Evolutionary conservation across 148 eudicot genomes (phyloP).

Genomic region (Cornus florida): DNA sequence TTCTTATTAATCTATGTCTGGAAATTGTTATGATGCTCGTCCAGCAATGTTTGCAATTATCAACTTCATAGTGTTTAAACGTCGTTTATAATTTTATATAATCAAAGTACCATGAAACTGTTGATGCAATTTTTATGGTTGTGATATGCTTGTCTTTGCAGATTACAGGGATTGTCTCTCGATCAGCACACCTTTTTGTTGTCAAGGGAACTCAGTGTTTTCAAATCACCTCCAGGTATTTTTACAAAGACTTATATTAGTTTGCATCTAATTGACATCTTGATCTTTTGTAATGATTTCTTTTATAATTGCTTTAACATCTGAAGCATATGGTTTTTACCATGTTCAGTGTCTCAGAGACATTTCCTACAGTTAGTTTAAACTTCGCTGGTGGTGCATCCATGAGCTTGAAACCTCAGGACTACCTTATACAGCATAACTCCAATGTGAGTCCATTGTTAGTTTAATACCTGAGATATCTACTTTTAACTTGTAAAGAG

Average conservation of each 20-base stretch:
- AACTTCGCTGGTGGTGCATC: slow-evolving; percentile 69
- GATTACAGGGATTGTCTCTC: slow-evolving; percentile 54
- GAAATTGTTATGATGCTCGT: too few species aligned
- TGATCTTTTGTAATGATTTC: background rate
- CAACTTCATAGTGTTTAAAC: background rate
- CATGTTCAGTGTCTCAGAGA: slow-evolving; percentile 45
- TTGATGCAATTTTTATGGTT: background rate
- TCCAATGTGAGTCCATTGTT: slow-evolving; percentile 47
- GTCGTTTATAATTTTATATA: too few species aligned
- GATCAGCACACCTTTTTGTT: slow-evolving; percentile 44
- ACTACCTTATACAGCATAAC: slow-evolving; percentile 64
- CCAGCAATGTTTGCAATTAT: too few species aligned
- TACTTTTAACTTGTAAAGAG: too few species aligned
- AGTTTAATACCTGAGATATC: background rate
- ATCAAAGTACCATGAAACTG: background rate
- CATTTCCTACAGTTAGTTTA: slow-evolving; percentile 61
- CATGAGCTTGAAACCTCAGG: slow-evolving; percentile 62
- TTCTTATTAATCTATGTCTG: too few species aligned
- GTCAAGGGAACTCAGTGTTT: slow-evolving; percentile 61
- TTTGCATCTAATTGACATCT: background rate
- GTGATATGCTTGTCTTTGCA: slow-evolving; percentile 18
- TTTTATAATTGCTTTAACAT: background rate
- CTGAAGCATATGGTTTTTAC: background rate
- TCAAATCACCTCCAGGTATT: slow-evolving; percentile 58
- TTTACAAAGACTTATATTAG: background rate